A percentile compares a stretch with the other conserved stretches of the same genome.
Conservation (phyloP, 177 flowering plant genomes). For the Vitis hybrid region DNA sequence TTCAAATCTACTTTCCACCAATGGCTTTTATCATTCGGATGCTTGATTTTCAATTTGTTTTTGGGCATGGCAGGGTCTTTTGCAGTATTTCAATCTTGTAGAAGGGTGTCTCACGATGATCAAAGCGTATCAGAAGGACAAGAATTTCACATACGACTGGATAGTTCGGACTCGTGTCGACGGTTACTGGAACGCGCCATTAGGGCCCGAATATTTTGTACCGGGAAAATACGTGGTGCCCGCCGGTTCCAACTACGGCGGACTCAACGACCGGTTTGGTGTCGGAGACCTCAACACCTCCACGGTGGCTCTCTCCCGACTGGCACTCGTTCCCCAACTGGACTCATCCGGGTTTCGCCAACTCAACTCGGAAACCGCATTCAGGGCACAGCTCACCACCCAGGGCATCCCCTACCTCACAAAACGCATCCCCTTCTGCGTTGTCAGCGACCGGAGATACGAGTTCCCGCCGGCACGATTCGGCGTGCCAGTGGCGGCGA, state of each 20-base stretch:
- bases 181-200: conserved; percentile 79
- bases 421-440: conserved; percentile 73
- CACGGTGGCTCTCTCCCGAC: conserved; percentile 76
- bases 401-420: conserved; percentile 33
- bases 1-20: too few relatives aligned
- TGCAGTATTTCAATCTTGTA: conserved; percentile 86
- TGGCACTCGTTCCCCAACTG: conserved; percentile 71
- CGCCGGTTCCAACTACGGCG: conserved; percentile 72
- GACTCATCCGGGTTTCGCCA: conserved; percentile 49
- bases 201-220: conserved; percentile 52
- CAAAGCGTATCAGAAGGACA: conserved; percentile 36
- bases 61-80: conserved; percentile 52
- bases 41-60: not conserved
- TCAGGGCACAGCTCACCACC: conserved; percentile 75
- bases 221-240: conserved; percentile 70
- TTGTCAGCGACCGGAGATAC: conserved; percentile 73
- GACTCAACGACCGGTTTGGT: conserved; percentile 91
- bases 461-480: conserved; percentile 55
- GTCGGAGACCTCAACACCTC: conserved; percentile 71
- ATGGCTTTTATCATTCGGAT: not conserved
- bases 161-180: conserved; percentile 91
- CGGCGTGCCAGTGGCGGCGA: conserved; percentile 88
- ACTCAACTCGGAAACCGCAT: conserved; percentile 91
- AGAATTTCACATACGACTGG: conserved; percentile 88
- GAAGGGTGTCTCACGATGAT: conserved; percentile 85